Conservation (phyloP, 2,329 filamentous ascomycete species). For the Claviceps paspali region DNA sequence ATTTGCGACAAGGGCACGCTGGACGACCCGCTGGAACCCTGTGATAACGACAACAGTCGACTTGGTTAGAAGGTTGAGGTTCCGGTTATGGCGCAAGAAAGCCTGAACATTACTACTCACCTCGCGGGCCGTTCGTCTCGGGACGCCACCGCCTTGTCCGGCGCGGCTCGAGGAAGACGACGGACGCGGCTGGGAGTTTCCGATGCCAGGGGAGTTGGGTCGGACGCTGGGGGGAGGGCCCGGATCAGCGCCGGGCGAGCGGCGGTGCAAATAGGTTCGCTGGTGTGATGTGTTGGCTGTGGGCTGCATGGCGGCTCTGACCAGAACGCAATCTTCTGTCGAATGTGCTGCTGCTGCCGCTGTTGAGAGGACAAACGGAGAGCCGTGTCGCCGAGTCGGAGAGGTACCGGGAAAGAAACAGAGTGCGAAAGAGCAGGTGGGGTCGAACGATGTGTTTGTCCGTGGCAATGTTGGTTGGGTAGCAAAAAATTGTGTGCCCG, state of each 20-base stretch:
- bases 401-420: no score
- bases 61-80: background rate
- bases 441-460: background rate
- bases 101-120: constrained; percentile 13
- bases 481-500: constrained; percentile 3
- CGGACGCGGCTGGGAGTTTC: constrained; percentile 40
- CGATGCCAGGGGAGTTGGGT: constrained; percentile 46
- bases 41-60: constrained; percentile 5
- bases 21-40: constrained; percentile 41
- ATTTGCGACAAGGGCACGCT: constrained; percentile 76
- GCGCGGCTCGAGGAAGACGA: constrained; percentile 56
- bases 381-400: background rate
- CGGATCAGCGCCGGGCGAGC: constrained; percentile 47
- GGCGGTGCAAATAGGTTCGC: constrained; percentile 37
- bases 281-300: constrained; percentile 34
- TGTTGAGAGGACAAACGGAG: background rate
- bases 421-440: no score
- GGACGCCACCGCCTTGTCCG: constrained; percentile 18
- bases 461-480: constrained; percentile 1
- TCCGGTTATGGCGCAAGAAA: background rate
- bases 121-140: constrained; percentile 19
- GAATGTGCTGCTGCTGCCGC: background rate
- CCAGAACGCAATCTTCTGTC: background rate
- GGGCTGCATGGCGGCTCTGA: constrained; percentile 27
- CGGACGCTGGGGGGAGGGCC: constrained; percentile 42